Conservation (phyloP, 1,284 basidiomycete genomes). For the Moniliophthora roreri region DNA sequence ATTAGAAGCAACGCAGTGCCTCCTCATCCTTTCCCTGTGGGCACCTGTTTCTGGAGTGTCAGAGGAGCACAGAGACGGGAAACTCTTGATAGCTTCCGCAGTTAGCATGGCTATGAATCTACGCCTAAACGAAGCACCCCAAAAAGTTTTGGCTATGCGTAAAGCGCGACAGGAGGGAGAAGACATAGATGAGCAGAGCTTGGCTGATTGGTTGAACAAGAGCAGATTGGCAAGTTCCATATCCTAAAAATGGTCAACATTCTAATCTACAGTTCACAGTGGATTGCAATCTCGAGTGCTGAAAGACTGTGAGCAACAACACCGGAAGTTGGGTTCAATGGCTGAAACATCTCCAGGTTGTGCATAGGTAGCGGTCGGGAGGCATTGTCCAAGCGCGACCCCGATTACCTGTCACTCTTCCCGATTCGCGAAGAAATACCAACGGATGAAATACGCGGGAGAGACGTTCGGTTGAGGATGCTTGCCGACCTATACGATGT, state of each 20-base stretch:
- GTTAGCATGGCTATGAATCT: conserved; percentile 16
- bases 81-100: conserved; percentile 12
- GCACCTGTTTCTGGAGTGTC: conserved; percentile 6
- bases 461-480: conserved; percentile 13
- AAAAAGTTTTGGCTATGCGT: conserved; percentile 2
- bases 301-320: conserved; percentile 13
- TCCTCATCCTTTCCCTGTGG: conserved; percentile 14
- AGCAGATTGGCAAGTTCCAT: conserved; percentile 11
- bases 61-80: conserved; percentile 10
- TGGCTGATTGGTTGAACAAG: conserved; percentile 8
- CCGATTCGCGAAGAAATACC: conserved; percentile 6
- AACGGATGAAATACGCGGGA: conserved; percentile 6
- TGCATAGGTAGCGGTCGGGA: conserved; percentile 16
- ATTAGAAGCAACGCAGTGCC: conserved; percentile 12
- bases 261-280: conserved; percentile 7
- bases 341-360: conserved; percentile 5
- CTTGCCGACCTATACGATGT: conserved; percentile 13
- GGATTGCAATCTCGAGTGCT: conserved; percentile 15
- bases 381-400: conserved; percentile 12
- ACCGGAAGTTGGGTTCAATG: not conserved
- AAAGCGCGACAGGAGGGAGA: not conserved
- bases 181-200: conserved; percentile 1
- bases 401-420: conserved; percentile 9
- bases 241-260: not conserved
- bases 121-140: conserved; percentile 14